Evolutionary conservation across 805 yeast genomes (phyloP), one percentile per base, ranked within the genome.

Genomic region (Suhomyces canberraensis): DNA sequence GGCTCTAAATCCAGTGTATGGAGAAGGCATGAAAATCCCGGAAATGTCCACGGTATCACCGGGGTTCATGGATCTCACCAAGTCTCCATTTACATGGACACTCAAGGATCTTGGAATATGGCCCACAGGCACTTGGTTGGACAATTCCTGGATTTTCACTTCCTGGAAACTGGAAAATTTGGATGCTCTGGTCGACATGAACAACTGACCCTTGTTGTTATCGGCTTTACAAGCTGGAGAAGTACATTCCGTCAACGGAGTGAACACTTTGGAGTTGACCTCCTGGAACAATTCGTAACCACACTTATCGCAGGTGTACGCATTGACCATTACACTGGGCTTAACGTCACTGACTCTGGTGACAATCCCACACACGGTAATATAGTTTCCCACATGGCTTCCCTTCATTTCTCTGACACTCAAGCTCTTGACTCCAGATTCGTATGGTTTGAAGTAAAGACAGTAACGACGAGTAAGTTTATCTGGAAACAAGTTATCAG

Each of bases 251-350:
- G 69, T 58, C 36, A 89, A 66, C n/a, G 99, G 99, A 19, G 84
- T 80, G 64, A 86, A 95, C 29, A 85, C 80, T 56, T 81, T 79
- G 14, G 90, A 67, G 46, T 78, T 81, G 47, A 93, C 95, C 59
- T 95, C 98, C 67, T 93, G 98, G 73, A 95, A 93, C 36, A 88
- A 80, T 64, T 93, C 99, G 62, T 77, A 84, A 32, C 98, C 99
- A 71, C 99, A 93, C 51, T 84, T 84, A 58, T 93, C 98, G 66
- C 99, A 93, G 5, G 98, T 87, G 58, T 91, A 95, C 1, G 98
- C 98, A 51, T 84, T 88, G 36, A 93, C 97, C 42, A 77, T 69
- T 6, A 93, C 86, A 4, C 87, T 72, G 3, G 99, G 99, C 60
- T 90, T 91, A 29, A 93, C 98, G 59, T 93, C 99, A 2, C 95